Evolutionary conservation across 2,329 filamentous ascomycete species (phyloP).

Genomic region (Botrytis sinoallii): DNA sequence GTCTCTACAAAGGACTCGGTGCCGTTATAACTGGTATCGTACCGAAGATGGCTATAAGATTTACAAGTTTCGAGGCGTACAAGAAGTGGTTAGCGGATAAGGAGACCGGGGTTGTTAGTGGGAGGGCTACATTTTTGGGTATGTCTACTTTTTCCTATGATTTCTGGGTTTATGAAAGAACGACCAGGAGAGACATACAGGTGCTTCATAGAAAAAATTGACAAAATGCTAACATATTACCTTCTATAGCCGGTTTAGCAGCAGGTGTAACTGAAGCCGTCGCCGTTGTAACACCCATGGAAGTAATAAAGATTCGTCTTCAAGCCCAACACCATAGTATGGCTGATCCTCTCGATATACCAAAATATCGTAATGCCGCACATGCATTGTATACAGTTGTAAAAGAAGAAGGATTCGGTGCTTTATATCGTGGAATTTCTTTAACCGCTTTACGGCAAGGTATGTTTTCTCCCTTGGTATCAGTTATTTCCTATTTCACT

Average conservation of each 20-base stretch:
- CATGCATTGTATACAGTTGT: slow-evolving; percentile 81
- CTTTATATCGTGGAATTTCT: slow-evolving; percentile 89
- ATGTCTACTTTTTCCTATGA: slow-evolving; percentile 44
- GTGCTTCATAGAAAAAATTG: neutral
- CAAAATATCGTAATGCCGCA: slow-evolving; percentile 95
- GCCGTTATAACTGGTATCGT: slow-evolving; percentile 95
- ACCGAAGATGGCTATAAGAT: slow-evolving; percentile 98
- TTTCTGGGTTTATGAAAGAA: neutral
- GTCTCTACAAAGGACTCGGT: slow-evolving; percentile 96
- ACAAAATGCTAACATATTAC: neutral
- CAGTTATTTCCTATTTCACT: neutral
- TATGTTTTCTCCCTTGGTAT: slow-evolving; percentile 37
- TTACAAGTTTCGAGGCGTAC: slow-evolving; percentile 95
- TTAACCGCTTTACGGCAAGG: slow-evolving; percentile 92
- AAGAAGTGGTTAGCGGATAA: slow-evolving; percentile 76
- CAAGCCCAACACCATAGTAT: slow-evolving; percentile 98
- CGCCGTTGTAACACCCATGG: slow-evolving; percentile 95
- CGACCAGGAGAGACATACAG: neutral
- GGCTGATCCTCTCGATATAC: slow-evolving; percentile 92
- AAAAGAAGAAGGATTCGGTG: slow-evolving; percentile 82
- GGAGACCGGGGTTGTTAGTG: slow-evolving; percentile 63
- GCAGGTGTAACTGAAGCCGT: slow-evolving; percentile 97
- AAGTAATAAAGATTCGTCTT: slow-evolving; percentile 97
- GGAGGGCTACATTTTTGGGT: slow-evolving; percentile 70
- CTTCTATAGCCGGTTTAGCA: slow-evolving; percentile 69